Percentiles rank a stretch among this genome's conserved stretches.
These are phyloP conservation scores for Babesia microti DNA, from an alignment of 169 alveolate genomes.

Conservation along the genomic window DNA sequence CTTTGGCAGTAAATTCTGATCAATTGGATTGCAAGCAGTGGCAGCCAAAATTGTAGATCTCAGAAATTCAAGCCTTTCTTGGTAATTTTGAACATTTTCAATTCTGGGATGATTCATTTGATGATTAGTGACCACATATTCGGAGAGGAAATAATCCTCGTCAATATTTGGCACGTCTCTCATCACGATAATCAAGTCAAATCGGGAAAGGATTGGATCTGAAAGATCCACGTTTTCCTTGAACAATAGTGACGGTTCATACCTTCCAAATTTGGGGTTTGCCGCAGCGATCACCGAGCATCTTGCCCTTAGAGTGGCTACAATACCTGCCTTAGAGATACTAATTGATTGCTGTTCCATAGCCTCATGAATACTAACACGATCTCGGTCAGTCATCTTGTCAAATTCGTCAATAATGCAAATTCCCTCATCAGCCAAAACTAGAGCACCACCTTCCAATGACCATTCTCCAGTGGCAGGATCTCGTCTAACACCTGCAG, in stretches of 20 bases:
- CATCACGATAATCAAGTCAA: conserved; percentile 94
- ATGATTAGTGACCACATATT: conserved; percentile 93
- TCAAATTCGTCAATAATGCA: conserved; percentile 99
- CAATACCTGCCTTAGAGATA: conserved; percentile 97
- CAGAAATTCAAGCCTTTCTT: conserved; percentile 50
- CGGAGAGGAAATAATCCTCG: conserved; percentile 87
- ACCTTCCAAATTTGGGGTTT: conserved; percentile 92
- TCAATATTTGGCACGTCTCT: conserved; percentile 91
- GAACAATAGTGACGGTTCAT: conserved; percentile 90
- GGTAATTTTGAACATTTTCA: conserved; percentile 61
- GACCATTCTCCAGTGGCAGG: conserved; percentile 95
- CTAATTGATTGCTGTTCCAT: conserved; percentile 99
- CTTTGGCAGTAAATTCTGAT: conserved; percentile 84
- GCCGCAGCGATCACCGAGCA: conserved; percentile 99
- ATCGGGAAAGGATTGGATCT: conserved; percentile 97
- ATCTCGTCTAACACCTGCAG: conserved; percentile 95
- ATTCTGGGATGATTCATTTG: conserved; percentile 85
- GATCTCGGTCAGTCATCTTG: conserved; percentile 98
- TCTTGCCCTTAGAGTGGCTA: conserved; percentile 93
- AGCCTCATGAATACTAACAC: conserved; percentile 99
- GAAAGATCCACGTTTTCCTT: conserved; percentile 97
- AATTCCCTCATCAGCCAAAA: conserved; percentile 97
- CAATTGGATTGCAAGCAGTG: conserved; percentile 70
- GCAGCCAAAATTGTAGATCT: conserved; percentile 54
- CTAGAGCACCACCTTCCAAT: conserved; percentile 98